Percentiles rank a stretch among this genome's conserved stretches.
These are phyloP conservation scores for Lichtheimia ornata DNA, from an alignment of 371 early-diverging fungal species.

Conservation along the genomic window DNA sequence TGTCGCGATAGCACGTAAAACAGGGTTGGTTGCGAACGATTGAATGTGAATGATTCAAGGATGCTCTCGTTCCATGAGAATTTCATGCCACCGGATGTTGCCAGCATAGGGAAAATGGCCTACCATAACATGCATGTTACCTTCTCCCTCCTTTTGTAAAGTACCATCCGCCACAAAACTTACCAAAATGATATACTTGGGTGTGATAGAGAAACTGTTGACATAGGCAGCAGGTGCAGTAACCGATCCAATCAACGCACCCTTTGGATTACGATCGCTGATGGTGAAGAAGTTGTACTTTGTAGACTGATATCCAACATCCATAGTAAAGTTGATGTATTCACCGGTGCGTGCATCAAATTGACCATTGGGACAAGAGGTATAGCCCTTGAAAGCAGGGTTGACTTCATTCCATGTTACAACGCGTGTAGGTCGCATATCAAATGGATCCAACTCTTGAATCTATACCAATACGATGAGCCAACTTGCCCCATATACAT, in stretches of 20 bases:
- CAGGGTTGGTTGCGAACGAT: slow-evolving; percentile 55
- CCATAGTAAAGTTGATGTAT: slow-evolving; percentile 75
- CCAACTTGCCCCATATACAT: not conserved
- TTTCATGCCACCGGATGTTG: slow-evolving; percentile 62
- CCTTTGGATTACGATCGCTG: slow-evolving; percentile 62
- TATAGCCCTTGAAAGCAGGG: slow-evolving; percentile 68
- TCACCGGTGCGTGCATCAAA: slow-evolving; percentile 71
- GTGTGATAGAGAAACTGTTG: slow-evolving; percentile 74
- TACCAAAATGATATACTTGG: slow-evolving; percentile 69
- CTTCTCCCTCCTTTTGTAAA: not conserved
- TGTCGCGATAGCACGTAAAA: slow-evolving; percentile 75
- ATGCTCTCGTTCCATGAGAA: slow-evolving; percentile 74
- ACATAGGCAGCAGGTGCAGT: slow-evolving; percentile 67
- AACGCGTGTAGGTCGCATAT: slow-evolving; percentile 68
- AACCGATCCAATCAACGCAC: slow-evolving; percentile 65
- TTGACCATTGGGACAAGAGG: slow-evolving; percentile 71
- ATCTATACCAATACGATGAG: slow-evolving; percentile 39
- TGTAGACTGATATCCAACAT: slow-evolving; percentile 65
- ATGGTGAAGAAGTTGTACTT: slow-evolving; percentile 68
- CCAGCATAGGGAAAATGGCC: slow-evolving; percentile 59
- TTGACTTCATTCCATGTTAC: slow-evolving; percentile 70
- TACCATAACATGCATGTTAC: slow-evolving; percentile 1
- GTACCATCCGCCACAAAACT: not conserved
- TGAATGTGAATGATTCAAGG: slow-evolving; percentile 66
- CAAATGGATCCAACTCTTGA: slow-evolving; percentile 76